Conservation (phyloP, 177 flowering plant species). For the Viscum album region DNA sequence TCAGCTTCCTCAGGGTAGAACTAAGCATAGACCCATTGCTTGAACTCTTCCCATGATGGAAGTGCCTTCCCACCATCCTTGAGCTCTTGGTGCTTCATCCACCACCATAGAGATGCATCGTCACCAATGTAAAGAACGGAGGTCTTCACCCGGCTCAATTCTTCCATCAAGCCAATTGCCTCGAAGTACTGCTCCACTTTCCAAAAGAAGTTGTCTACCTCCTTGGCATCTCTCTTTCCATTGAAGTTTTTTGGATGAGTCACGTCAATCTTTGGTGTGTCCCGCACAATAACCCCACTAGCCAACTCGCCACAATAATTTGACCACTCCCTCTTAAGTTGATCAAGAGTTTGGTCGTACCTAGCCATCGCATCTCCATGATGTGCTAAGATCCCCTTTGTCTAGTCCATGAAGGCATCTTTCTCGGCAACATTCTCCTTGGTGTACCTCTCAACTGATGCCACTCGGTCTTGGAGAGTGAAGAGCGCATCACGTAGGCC, state of each 20-base stretch:
- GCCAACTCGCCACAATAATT: no score
- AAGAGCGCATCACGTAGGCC: no score
- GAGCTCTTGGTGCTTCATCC: not conserved
- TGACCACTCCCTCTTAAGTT: no score
- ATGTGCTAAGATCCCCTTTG: no score
- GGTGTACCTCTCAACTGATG: no score
- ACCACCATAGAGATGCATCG: slow-evolving; percentile 2
- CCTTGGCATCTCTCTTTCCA: not conserved
- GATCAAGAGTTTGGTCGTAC: no score
- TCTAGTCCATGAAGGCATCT: no score
- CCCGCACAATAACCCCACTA: no score
- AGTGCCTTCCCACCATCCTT: not conserved
- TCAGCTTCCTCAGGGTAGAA: slow-evolving; percentile 6
- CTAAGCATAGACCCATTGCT: slow-evolving; percentile 1
- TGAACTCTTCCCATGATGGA: slow-evolving; percentile 4
- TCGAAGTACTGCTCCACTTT: not conserved
- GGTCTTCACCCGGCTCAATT: not conserved
- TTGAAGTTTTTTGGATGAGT: not conserved
- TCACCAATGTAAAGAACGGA: slow-evolving; percentile 1
- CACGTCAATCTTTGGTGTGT: not conserved
- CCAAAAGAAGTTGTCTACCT: not conserved
- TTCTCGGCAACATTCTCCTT: no score
- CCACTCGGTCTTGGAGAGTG: no score
- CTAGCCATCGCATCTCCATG: no score
- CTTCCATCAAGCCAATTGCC: not conserved